phyloP scores from a whole-genome alignment of 768 basidiomycete genomes.

The Lactifluus subvellereus region DNA sequence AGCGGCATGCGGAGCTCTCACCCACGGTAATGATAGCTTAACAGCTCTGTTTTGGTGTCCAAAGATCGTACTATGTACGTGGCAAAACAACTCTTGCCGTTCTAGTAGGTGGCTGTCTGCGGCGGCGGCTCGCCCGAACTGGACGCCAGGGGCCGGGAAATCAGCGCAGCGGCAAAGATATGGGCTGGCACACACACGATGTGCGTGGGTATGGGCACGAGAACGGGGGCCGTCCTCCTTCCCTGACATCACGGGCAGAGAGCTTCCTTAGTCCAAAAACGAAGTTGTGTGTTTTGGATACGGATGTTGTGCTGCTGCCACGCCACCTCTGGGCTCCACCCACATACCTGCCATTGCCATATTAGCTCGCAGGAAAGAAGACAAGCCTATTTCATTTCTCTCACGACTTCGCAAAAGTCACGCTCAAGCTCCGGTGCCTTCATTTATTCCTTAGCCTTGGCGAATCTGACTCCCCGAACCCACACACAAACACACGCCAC shows the following conservation, averaged over 20 bases:
- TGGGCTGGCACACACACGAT: not conserved
- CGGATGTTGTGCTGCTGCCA: not conserved
- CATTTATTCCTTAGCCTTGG: not conserved
- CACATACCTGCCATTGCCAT: not conserved
- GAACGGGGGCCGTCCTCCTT: not conserved
- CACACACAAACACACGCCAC: not conserved
- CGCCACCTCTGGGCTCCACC: not conserved
- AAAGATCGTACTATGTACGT: not conserved
- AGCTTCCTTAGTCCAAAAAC: not conserved
- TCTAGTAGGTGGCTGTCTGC: not conserved
- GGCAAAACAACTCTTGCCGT: not conserved
- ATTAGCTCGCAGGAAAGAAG: not conserved
- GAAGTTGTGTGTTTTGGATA: not conserved
- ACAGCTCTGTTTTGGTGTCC: not conserved
- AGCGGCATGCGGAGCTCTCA: not conserved
- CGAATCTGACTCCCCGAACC: not conserved
- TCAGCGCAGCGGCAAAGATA: not conserved
- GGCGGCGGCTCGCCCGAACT: not conserved
- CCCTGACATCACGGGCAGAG: slow-evolving; percentile 3
- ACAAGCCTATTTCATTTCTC: not conserved
- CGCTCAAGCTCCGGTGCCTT: not conserved
- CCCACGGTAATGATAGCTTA: not conserved
- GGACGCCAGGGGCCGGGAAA: slow-evolving; percentile 8
- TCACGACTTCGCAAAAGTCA: not conserved
- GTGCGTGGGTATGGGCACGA: not conserved